Evolutionary conservation across 2,329 filamentous ascomycete species (phyloP), one percentile per base, ranked within the genome.

Genomic region (Pleomassaria siparia): DNA sequence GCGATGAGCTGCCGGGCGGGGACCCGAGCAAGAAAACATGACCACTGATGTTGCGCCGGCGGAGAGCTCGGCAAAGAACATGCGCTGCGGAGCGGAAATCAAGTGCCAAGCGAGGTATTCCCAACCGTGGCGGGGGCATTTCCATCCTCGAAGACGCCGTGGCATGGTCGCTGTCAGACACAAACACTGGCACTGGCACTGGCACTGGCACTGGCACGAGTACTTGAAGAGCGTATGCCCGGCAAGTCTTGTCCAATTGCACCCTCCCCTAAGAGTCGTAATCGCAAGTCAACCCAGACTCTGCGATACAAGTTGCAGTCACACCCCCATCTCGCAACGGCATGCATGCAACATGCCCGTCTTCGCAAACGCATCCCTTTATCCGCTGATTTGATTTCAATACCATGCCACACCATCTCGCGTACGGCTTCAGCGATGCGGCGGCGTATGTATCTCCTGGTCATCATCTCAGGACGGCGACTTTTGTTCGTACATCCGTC

Each of bases 1-100:
- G 20, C 30, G 39, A n/a, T 25, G 10, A 42, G 8, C 20, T 15
- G 40, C 44, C 51, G 48, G 49, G 52, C 53, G 58, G 53, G 57
- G 53, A 54, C 51, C 33, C 35, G 24, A 37, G 7, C 21, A 9
- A 13, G 5, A 13, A 12, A 26, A 16, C 28, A 18, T 16, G 32
- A 35, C 13, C n/a, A 37, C 18, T 4, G 29, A 32, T 32, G 7
- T 13, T 37, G 35, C 35, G 8, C 4, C 3, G 10, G 35, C n/a
- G 18, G 35, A 24, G 35, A 13, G 13, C 35, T 37, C 24, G 35
- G 20, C 35, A 24, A 5, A 35, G 32, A 20, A 21, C 11, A 9
- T 16, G 32, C 32, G 32, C n/a, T 20, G n/a, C 32, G 32, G 32
- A 35, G 32, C 32, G 32, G 32, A 35, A 35, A 43, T 43, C 18